Percentiles rank a stretch among this genome's conserved stretches.
These are phyloP conservation scores for Mitragyna speciosa DNA, from an alignment of 257 asterid genomes.

Conservation along the genomic window DNA sequence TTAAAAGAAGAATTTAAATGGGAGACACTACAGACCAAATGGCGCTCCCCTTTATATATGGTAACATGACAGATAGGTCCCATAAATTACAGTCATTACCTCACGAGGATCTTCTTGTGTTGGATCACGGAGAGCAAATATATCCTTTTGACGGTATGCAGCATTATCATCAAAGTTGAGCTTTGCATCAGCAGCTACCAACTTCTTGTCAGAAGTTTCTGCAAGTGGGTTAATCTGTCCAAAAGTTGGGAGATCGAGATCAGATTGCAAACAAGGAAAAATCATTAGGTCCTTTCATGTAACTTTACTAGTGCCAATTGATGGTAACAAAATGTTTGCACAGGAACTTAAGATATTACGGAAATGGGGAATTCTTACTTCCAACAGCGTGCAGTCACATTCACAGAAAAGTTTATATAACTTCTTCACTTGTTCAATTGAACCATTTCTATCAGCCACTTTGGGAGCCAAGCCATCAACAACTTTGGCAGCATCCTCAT, in stretches of 20 bases:
- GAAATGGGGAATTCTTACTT: slow-evolving; percentile 45
- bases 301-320: neutral
- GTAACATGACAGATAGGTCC: neutral
- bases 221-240: slow-evolving; percentile 92
- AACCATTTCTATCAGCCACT: slow-evolving; percentile 80
- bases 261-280: neutral
- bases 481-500: slow-evolving; percentile 96
- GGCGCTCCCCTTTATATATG: no score
- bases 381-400: slow-evolving; percentile 90
- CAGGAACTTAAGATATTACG: neutral
- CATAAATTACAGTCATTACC: slow-evolving; percentile 43
- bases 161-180: slow-evolving; percentile 98
- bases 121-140: slow-evolving; percentile 83
- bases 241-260: slow-evolving; percentile 4
- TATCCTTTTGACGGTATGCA: slow-evolving; percentile 82
- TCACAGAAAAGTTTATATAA: slow-evolving; percentile 88
- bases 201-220: slow-evolving; percentile 82
- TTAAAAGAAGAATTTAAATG: no score
- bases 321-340: neutral
- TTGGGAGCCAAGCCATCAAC: slow-evolving; percentile 93
- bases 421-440: slow-evolving; percentile 98
- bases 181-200: slow-evolving; percentile 99
- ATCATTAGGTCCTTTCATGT: neutral
- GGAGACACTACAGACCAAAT: no score
- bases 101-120: slow-evolving; percentile 98